Evolutionary conservation across 1,139 yeast species (phyloP).

Genomic region (Pichia sp.): DNA sequence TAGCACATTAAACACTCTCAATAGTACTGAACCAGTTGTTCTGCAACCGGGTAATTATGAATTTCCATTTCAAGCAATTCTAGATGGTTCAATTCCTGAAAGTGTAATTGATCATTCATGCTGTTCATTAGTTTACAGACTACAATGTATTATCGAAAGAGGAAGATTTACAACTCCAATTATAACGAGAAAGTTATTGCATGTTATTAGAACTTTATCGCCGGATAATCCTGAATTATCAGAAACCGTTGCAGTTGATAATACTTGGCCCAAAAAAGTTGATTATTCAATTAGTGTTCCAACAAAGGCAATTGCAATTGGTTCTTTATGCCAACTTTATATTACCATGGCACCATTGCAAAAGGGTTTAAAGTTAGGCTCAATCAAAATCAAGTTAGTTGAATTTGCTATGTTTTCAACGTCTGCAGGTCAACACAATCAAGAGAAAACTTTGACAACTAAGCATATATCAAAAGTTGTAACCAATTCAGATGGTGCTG

Average conservation of each 20-base stretch:
- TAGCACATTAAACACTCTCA: constrained; percentile 13
- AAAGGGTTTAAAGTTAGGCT: constrained; percentile 76
- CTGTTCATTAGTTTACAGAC: constrained; percentile 67
- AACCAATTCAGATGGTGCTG: constrained; percentile 33
- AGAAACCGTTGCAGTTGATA: constrained; percentile 91
- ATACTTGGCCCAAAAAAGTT: constrained; percentile 92
- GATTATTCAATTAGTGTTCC: constrained; percentile 88
- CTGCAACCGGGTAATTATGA: constrained; percentile 77
- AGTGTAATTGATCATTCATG: constrained; percentile 89
- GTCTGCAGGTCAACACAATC: constrained; percentile 45
- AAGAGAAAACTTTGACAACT: constrained; percentile 50
- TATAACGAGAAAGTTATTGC: constrained; percentile 61
- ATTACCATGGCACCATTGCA: constrained; percentile 70
- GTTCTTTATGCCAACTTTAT: constrained; percentile 66
- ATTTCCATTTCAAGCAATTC: constrained; percentile 76
- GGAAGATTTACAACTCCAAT: constrained; percentile 68
- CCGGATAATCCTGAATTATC: constrained; percentile 83
- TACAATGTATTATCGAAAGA: constrained; percentile 77
- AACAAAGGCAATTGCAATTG: constrained; percentile 83
- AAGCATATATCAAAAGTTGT: constrained; percentile 32
- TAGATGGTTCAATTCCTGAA: constrained; percentile 84
- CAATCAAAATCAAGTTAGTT: constrained; percentile 55
- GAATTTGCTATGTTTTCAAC: constrained; percentile 66
- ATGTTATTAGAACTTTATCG: constrained; percentile 83
- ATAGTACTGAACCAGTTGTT: constrained; percentile 27